Base-by-base conservation (phyloP, 352 stramenopile species). In the Phytophthora pistaciae region DNA sequence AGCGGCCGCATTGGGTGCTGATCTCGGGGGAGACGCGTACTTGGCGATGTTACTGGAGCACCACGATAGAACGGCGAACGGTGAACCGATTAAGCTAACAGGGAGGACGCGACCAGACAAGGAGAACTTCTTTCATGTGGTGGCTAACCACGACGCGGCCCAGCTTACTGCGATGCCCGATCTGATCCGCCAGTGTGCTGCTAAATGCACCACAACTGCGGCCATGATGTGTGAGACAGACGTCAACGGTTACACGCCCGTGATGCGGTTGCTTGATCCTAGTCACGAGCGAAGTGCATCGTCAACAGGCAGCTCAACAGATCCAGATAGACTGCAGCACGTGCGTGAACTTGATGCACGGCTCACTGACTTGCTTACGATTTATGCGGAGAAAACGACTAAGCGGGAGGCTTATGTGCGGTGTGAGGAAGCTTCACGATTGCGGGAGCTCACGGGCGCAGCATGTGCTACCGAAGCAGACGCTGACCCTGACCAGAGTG, bases 61-160 rank as follows among this genome's bases (percentile, higher is more conserved):
- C 38, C 79, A 90, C 42, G 14, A 33, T 2, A 82, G 79, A 60
- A 70, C 63, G 18, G 49, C 75, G 5, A 75, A 27, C 8, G 46
- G 68, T 38, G 79, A 77, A 20, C 69, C 70, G 18, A 42, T 92
- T 20, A 66, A 77, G 10, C 59, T 91, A 11, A 56, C 50, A 20
- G 49, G 54, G 23, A 31, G 77, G 71, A 68, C 67, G 54, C 64
- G 55, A 14, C 16, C 65, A 18, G 16, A 62, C 3, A 58, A 53
- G 14, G 70, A 86, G 38, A 93, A 92, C 33, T 84, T 92, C 50
- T 92, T 95, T 52, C 87, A 95, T 44, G 74, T 84, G 7, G 63
- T 93, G 54, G 70, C 70, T 18, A 68, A 77, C 29, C 70, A 77
- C 11, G 50, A 49, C 1, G 85, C 72, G 10, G 2, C 42, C 1